Base-by-base conservation (phyloP, 176 grass and related monocot genomes). In the Musa troglodytarum region DNA sequence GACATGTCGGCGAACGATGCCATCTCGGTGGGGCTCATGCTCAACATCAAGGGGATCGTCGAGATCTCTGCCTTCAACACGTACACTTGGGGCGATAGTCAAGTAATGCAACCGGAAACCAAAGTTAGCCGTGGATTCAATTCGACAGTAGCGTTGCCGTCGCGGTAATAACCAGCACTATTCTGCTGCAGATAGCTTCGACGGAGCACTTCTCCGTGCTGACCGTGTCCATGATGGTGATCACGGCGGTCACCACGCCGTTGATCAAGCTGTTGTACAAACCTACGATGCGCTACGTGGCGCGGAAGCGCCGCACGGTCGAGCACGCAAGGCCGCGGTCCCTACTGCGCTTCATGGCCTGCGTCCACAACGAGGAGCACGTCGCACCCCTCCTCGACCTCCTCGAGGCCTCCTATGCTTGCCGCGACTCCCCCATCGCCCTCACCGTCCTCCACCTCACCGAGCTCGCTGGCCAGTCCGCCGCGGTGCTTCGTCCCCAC, bases 211-310 rank as follows among this genome's bases (percentile, higher is more conserved):
- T 82, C 80, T 85, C 85, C 8, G 58, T 82, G 23, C 77, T 91
- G 61, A 87, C 65, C 13, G 1, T 87, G 5, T 85, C 80, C 0
- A 69, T 88, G 69, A 21, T 92, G 80, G 1, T 81, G 20, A 77
- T 92, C 80, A 88, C 85, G 71, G 80, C 73, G 1, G 22, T 67
- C 11, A 49, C 63, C 10, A 87, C 80, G 69, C 82, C 84, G 29
- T 75, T 96, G 8, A 85, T 92, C 80, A 96, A 87, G 82, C 74
- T 82, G 1, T 73, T 96, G 4, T 92, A 96, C 81, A 84, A 89
- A 71, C 89, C 87, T 11, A 80, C 84, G 1, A 77, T 78, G 68
- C 68, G 51, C 68, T 70, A 70, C 16, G 68, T 70, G 9, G 43
- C 68, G 8, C 68, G 68, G 43, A 70, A 70, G 43, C 34, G 43